Base-by-base conservation (phyloP, 164 flowering plant genomes). In the Kingdonia uniflora region DNA sequence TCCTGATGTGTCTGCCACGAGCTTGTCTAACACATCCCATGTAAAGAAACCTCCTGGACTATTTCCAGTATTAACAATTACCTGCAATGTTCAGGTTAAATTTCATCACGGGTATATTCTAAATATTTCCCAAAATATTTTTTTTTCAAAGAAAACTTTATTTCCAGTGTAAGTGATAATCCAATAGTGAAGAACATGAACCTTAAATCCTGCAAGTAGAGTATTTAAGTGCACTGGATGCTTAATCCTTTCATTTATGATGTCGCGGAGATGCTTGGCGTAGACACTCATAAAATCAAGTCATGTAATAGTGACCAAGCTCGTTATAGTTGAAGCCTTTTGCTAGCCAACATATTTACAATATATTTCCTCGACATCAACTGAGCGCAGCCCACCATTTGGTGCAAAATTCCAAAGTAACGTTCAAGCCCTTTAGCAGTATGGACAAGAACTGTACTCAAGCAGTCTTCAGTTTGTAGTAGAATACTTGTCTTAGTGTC, bases 1-100 rank as follows among this genome's bases (percentile, higher is more conserved):
- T 19, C 96, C 96, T 24, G 80, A 76, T 12, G 97, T 87, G 72
- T 85, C 95, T 38, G 95, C 97, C 0, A 95, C 97, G 6, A 91
- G 85, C 71, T 81, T 85, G 74, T 91, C 97, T 21, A 91, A 49
- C 4, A 91, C 97, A 21, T 77, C 87, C 80, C 79, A 85, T 42
- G 97, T 80, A 68, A 91, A 91, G 70, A 91, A 91, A 0, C 97
- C 97, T 62, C 97, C 97, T 49, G 96, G 87, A 10, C 96, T 96
- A 61, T 83, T 91, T 44, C 97, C 97, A 55, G 97, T 92, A 57
- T 91, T 91, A 52, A 91, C 97, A 39, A 91, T 78, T 65, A 91
- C 85, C 97, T 91, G 80, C 65, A 66, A 43, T 38, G 35, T 29
- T 29, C 8, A 29, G 6, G 8, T 29, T 29, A 29, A 29, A 29